Percentiles rank a stretch among this genome's conserved stretches.
Evolutionary conservation across 306 rosid species (phyloP).

Genomic region (Prunus dulcis): DNA sequence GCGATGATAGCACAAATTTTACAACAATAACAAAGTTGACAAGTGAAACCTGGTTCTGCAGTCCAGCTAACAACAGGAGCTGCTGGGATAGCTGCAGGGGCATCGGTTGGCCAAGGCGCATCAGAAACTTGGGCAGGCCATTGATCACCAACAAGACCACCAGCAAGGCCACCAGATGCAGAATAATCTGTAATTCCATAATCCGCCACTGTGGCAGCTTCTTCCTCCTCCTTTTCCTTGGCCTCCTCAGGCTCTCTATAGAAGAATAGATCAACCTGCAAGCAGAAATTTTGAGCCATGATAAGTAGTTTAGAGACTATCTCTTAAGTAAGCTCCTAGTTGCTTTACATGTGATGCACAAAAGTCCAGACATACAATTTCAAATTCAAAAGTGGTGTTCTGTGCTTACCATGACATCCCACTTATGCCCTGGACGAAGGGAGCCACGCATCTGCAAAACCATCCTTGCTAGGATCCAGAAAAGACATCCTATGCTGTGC

Average conservation of each 20-base stretch:
- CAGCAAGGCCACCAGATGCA: constrained; percentile 3
- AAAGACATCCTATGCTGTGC: constrained; percentile 89
- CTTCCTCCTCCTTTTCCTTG: constrained; percentile 70
- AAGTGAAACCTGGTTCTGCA: constrained; percentile 29
- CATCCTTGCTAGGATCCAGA: constrained; percentile 91
- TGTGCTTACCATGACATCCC: constrained; percentile 82
- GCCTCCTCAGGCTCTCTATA: constrained; percentile 90
- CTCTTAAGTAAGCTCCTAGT: background rate
- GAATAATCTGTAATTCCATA: constrained; percentile 53
- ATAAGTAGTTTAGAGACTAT: too few species aligned
- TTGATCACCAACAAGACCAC: constrained; percentile 25
- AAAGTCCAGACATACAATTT: too few species aligned
- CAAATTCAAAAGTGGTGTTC: too few species aligned
- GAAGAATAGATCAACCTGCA: constrained; percentile 85
- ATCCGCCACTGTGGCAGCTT: constrained; percentile 41
- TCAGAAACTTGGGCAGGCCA: constrained; percentile 40
- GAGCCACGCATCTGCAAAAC: constrained; percentile 85
- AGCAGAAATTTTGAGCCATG: background rate
- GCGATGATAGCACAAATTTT: too few species aligned
- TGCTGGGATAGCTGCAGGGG: constrained; percentile 16
- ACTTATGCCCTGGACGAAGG: constrained; percentile 63
- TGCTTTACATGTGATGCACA: background rate
- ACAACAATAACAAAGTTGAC: background rate
- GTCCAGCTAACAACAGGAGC: constrained; percentile 29
- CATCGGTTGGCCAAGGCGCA: constrained; percentile 37